These are phyloP conservation scores for Zizania palustris DNA, from an alignment of 202 grass and related monocot species.

Conservation along the genomic window DNA sequence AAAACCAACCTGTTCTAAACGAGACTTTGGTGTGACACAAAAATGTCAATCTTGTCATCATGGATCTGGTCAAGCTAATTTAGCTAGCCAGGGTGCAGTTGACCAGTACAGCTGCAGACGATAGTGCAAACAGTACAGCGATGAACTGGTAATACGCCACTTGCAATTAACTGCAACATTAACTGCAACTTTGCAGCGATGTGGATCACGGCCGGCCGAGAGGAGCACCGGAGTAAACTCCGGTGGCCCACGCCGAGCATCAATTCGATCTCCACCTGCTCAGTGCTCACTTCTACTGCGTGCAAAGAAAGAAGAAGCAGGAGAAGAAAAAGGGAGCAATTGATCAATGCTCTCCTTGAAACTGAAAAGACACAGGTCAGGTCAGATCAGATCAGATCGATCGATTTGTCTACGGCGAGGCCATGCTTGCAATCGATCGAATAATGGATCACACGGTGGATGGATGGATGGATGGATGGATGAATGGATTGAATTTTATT, in stretches of 20 bases:
- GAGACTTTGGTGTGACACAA: too few relatives aligned
- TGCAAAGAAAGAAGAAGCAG: neutral
- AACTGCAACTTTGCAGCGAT: neutral
- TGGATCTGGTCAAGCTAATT: neutral
- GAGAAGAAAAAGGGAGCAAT: neutral
- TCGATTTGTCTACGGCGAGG: neutral
- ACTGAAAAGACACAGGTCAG: neutral
- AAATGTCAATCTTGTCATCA: neutral
- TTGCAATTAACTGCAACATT: neutral
- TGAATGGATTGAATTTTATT: slow-evolving; percentile 25
- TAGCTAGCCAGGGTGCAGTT: neutral
- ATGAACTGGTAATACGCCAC: neutral
- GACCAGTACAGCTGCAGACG: neutral
- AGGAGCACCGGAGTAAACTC: slow-evolving; percentile 40
- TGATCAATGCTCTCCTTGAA: neutral
- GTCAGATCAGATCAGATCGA: neutral
- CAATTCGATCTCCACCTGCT: neutral
- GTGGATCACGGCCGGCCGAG: slow-evolving; percentile 2
- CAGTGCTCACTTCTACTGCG: neutral
- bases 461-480: neutral
- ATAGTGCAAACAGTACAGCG: too few relatives aligned
- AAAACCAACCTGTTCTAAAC: too few relatives aligned
- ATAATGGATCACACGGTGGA: neutral
- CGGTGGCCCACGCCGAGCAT: slow-evolving; percentile 35
- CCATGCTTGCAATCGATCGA: too few relatives aligned